Percentiles rank a stretch among this genome's conserved stretches.
phyloP scores from a whole-genome alignment of 345 rosid genomes.

The Salix exigua region DNA sequence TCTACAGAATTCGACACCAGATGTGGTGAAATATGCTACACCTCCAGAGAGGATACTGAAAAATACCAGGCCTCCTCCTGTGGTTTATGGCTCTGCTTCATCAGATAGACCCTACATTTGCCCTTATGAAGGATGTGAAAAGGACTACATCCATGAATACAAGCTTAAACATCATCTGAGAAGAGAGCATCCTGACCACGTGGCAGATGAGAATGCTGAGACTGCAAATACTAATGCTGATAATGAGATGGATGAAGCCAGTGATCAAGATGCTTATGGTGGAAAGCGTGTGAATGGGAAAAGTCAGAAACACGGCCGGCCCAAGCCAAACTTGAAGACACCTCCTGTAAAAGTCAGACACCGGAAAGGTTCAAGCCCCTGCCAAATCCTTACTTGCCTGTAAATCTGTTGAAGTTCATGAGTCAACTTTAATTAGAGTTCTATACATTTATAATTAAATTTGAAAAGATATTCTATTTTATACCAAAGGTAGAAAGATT shows the following conservation, averaged over 20 bases:
- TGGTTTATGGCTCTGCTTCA: conserved; percentile 57
- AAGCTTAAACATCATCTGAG: conserved; percentile 92
- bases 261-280: conserved; percentile 69
- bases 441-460: too few species aligned
- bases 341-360: conserved; percentile 55
- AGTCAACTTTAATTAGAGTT: too few species aligned
- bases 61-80: conserved; percentile 53
- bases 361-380: conserved; percentile 50
- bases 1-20: conserved; percentile 50
- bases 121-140: conserved; percentile 87
- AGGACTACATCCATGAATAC: conserved; percentile 95
- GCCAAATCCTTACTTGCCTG: too few species aligned
- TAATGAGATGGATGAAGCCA: conserved; percentile 73
- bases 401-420: too few species aligned
- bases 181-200: conserved; percentile 90
- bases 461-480: too few species aligned
- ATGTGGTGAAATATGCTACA: conserved; percentile 53
- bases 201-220: conserved; percentile 61
- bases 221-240: conserved; percentile 46
- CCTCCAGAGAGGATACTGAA: conserved; percentile 68
- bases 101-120: conserved; percentile 85
- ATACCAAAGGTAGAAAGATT: too few species aligned
- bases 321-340: conserved; percentile 57
- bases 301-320: conserved; percentile 56
- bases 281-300: conserved; percentile 62